These are phyloP conservation scores for Platanthera guangdongensis DNA, from an alignment of 106 monocot species.

Conservation along the genomic window DNA sequence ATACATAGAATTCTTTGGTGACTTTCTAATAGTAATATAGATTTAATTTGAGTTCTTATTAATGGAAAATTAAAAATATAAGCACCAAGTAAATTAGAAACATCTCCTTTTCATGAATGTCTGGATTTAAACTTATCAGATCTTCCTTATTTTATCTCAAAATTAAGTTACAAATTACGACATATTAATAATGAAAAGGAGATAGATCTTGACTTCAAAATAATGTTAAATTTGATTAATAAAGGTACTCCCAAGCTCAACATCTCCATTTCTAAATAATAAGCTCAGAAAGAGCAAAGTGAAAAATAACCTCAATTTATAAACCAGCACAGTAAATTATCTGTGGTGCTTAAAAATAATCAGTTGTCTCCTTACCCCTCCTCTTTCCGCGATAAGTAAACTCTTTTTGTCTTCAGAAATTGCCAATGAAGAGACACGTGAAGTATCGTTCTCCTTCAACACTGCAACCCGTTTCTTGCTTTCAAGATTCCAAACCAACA, in stretches of 20 bases:
- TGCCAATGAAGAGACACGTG: constrained; percentile 78
- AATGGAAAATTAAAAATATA: neutral
- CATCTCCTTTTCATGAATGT: neutral
- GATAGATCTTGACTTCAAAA: neutral
- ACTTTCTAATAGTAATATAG: too few species aligned
- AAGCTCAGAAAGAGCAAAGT: neutral
- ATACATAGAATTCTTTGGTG: neutral
- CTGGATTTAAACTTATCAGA: neutral
- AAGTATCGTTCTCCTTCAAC: constrained; percentile 65
- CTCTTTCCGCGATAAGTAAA: constrained; percentile 79
- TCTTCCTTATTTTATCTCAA: neutral
- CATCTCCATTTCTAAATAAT: neutral
- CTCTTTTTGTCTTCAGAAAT: constrained; percentile 60
- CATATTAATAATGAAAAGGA: neutral
- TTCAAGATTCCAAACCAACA: constrained; percentile 76
- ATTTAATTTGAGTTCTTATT: too few species aligned
- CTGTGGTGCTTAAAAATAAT: neutral
- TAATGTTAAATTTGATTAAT: neutral
- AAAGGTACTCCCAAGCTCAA: neutral
- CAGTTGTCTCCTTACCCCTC: constrained; percentile 36
- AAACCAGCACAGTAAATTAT: neutral
- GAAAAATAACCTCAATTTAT: neutral
- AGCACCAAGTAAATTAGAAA: neutral
- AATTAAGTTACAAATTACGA: too few species aligned
- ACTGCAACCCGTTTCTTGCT: constrained; percentile 70